Evolutionary conservation across 2,329 filamentous ascomycete genomes (phyloP).

Genomic region (Biscogniauxia mediterranea): DNA sequence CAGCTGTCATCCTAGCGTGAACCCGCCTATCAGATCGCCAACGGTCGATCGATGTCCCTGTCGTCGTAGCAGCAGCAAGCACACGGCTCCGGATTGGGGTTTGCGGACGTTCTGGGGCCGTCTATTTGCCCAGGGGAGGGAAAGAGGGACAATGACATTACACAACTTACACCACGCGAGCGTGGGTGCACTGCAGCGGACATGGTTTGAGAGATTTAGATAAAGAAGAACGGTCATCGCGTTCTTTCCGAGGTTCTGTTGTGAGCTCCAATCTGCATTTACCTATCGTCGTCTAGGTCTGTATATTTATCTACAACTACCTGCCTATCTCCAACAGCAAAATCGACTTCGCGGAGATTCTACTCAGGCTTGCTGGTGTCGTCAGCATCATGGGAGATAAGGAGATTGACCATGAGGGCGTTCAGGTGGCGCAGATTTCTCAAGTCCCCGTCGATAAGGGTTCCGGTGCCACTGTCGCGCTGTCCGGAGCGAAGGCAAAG

Average conservation of each 20-base stretch:
- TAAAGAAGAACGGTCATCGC: background rate
- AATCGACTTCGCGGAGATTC: background rate
- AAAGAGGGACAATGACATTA: background rate
- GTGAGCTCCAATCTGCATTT: background rate
- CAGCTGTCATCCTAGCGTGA: background rate
- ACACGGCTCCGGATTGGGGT: background rate
- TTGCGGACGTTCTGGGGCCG: background rate
- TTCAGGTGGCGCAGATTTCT: background rate
- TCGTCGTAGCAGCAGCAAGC: background rate
- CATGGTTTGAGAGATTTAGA: background rate
- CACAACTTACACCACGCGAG: background rate
- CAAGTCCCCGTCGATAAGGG: background rate
- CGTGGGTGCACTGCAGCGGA: background rate
- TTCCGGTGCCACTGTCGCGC: background rate
- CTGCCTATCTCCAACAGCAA: background rate
- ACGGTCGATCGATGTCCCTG: background rate
- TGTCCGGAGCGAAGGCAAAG: background rate
- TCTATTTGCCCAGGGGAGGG: background rate
- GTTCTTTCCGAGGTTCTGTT: background rate
- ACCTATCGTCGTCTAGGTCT: background rate
- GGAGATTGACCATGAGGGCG: background rate
- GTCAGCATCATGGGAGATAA: background rate
- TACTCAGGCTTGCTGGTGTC: background rate
- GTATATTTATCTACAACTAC: background rate
- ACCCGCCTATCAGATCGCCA: background rate